phyloP scores from a whole-genome alignment of 2,329 filamentous ascomycete genomes.

The Claviceps purpurea region DNA sequence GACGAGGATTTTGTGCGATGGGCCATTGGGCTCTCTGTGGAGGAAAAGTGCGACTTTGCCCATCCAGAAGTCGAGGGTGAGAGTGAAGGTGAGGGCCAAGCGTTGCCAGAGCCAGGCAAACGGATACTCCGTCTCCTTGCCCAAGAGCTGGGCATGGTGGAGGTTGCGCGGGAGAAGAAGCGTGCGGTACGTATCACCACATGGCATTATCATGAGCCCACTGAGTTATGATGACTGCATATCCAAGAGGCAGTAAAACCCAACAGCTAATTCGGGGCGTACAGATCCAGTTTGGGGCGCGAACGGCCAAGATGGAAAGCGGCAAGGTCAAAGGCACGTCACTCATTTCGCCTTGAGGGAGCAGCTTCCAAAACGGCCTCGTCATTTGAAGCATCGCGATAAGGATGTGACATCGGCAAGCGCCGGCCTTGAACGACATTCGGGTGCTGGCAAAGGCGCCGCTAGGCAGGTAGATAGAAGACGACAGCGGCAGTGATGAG shows the following conservation, averaged over 20 bases:
- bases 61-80: slow-evolving; percentile 19
- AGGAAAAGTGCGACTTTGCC: slow-evolving; percentile 83
- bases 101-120: slow-evolving; percentile 55
- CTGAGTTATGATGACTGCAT: too few relatives aligned
- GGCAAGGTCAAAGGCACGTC: slow-evolving; percentile 57
- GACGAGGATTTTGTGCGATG: slow-evolving; percentile 79
- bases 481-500: slow-evolving; percentile 46
- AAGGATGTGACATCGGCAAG: neutral
- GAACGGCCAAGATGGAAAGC: slow-evolving; percentile 72
- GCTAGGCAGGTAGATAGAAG: neutral
- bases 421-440: neutral
- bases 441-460: neutral
- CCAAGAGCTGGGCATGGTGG: slow-evolving; percentile 54
- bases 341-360: slow-evolving; percentile 27
- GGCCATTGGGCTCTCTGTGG: slow-evolving; percentile 60
- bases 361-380: too few relatives aligned
- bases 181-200: slow-evolving; percentile 9
- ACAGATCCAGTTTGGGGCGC: slow-evolving; percentile 69
- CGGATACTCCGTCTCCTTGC: slow-evolving; percentile 67
- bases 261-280: neutral
- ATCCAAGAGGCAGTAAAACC: neutral
- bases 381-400: neutral
- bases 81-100: neutral
- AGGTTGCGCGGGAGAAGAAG: slow-evolving; percentile 78
- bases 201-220: neutral